These are phyloP conservation scores for Penicillium expansum DNA, from an alignment of 2,329 filamentous ascomycete genomes.

Conservation along the genomic window DNA sequence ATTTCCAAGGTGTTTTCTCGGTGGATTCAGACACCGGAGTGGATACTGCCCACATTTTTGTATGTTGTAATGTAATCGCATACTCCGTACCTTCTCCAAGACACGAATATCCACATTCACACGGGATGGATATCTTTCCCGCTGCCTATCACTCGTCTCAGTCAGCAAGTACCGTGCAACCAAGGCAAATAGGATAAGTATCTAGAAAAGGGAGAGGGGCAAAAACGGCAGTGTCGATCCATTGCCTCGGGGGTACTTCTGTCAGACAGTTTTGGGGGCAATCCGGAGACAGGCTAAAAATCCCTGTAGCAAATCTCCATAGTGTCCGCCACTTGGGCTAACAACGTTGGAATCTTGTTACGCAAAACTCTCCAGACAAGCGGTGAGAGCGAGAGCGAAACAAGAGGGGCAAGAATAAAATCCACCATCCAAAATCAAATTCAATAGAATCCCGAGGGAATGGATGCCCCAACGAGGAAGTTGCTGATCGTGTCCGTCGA, in stretches of 20 bases:
- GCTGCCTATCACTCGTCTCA: neutral
- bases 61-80: neutral
- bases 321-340: neutral
- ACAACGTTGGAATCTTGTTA: neutral
- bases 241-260: constrained; percentile 4
- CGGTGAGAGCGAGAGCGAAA: constrained; percentile 17
- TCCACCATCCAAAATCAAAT: constrained; percentile 6
- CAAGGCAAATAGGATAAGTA: neutral
- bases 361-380: constrained; percentile 16
- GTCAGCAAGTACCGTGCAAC: neutral
- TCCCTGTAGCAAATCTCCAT: constrained; percentile 12
- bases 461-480: constrained; percentile 22
- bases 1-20: constrained; percentile 2
- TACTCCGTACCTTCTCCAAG: neutral
- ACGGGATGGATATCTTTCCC: constrained; percentile 18
- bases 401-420: constrained; percentile 10
- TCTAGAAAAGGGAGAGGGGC: neutral
- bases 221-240: neutral
- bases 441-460: constrained; percentile 20
- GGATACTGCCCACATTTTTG: constrained; percentile 1
- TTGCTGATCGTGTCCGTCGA: constrained; percentile 22
- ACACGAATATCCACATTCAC: constrained; percentile 11
- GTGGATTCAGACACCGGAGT: constrained; percentile 9
- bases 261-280: neutral
- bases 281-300: neutral